Percentiles rank a stretch among this genome's conserved stretches.
phyloP scores from a whole-genome alignment of 73 alveolate species.

The Blepharisma japonicum region DNA sequence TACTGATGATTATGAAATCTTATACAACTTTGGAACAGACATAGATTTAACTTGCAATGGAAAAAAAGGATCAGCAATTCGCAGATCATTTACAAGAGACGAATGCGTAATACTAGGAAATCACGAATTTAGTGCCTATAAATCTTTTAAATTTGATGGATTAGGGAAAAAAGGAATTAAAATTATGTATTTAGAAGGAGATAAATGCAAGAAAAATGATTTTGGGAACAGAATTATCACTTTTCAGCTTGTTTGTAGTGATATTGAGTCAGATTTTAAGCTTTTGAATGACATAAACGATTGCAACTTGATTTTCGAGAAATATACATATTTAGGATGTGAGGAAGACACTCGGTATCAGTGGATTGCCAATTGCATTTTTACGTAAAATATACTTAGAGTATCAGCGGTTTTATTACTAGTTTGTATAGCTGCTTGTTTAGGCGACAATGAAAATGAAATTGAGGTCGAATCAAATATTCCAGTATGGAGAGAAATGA shows the following conservation, averaged over 20 bases:
- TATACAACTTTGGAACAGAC: slow-evolving; percentile 4
- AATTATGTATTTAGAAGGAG: slow-evolving; percentile 1
- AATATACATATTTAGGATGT: no score
- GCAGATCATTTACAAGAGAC: not conserved
- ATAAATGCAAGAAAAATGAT: not conserved
- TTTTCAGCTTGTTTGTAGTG: not conserved
- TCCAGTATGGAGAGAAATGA: no score
- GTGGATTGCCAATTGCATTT: no score
- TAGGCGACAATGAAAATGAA: no score
- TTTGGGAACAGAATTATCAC: not conserved
- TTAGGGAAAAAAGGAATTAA: not conserved
- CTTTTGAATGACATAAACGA: no score
- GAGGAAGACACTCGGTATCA: no score
- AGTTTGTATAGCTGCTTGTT: no score
- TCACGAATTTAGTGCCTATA: slow-evolving; percentile 1
- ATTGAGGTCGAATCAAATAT: no score
- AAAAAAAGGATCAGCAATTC: slow-evolving; percentile 8
- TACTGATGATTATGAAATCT: not conserved
- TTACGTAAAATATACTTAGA: no score
- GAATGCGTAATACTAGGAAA: slow-evolving; percentile 5
- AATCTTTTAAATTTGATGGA: not conserved
- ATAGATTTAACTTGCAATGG: not conserved
- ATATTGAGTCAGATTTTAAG: not conserved
- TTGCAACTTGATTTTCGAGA: no score
- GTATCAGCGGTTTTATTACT: no score